A percentile compares a stretch with the other conserved stretches of the same genome.
Conservation (phyloP, 176 grass and related monocot genomes). For the Hsuehochloa calcarea region DNA sequence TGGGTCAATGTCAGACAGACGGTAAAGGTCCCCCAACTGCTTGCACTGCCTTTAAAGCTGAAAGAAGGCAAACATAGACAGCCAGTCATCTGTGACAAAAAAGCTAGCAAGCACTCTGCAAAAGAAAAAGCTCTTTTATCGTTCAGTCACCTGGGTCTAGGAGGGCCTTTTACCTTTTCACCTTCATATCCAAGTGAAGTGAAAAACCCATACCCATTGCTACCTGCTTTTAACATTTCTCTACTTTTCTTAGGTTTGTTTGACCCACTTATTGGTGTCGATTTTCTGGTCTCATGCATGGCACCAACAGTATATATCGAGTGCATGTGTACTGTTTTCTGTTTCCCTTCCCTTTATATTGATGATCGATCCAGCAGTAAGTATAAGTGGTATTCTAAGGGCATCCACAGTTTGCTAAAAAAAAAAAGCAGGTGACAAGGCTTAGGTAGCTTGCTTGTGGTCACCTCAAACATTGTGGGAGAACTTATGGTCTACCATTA, state of each 20-base stretch:
- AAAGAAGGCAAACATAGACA: not conserved
- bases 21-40: not conserved
- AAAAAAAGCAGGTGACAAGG: too few species aligned
- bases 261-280: not conserved
- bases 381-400: not conserved
- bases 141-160: not conserved
- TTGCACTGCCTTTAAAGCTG: constrained; percentile 5
- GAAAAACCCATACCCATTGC: not conserved
- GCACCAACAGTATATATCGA: not conserved
- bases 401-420: too few species aligned
- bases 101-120: not conserved
- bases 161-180: not conserved
- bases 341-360: not conserved
- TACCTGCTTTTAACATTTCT: not conserved
- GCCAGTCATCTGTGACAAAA: not conserved
- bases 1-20: constrained; percentile 8
- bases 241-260: not conserved
- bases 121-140: not conserved
- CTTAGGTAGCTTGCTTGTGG: too few species aligned
- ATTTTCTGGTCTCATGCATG: not conserved
- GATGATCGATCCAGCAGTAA: not conserved
- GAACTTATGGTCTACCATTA: too few species aligned
- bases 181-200: not conserved
- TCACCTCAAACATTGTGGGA: too few species aligned
- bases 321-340: not conserved